Evolutionary conservation across 139 green algal species (phyloP), one percentile per base, ranked within the genome.

Genomic region (Tetradesmus obliquus): DNA sequence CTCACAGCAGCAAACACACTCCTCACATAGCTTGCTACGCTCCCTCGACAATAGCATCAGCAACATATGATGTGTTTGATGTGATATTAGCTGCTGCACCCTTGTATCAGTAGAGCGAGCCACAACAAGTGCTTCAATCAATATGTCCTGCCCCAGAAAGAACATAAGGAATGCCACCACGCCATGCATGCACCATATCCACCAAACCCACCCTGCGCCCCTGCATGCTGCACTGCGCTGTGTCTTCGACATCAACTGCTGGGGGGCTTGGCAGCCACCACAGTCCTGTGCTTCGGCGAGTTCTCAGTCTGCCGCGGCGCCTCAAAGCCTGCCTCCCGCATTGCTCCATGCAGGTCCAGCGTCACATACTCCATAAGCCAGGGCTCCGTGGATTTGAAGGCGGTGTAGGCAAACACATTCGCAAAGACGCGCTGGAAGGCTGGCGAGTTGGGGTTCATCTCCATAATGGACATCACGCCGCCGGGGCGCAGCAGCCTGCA

Each of bases 331-430:
- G 92, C 93, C 15, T 84, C 90, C 2, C 8, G 22, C 86, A 97
- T 91, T 1, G 89, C 91, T 0, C 20, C 91, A 3, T 92, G 86
- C 92, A 97, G 93, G 79, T 97, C 95, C 58, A 98, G 85, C 0
- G 86, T 76, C 0, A 97, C 87, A 82, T 97, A 98, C 45, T 97
- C 95, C 83, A 94, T 81, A 82, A 89, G 32, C 74, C 55, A 84
- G 32, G 97, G 97, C 94, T 98, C 96, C 3, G 97, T 98, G 51
- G 82, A 94, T 86, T 97, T 97, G 95, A 98, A 98, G 0, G 95
- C 96, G 17, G 94, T 94, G 84, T 95, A 97, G 0, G 96, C 95
- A 85, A 98, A 95, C 17, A 96, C 95, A 84, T 97, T 98, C 45
- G 51, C 62, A 53, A 97, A 94, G 24, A 98, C 92, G 19, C 95